Base-by-base conservation (phyloP, 257 asterid genomes). In the Nicotiana obtusifolia region DNA sequence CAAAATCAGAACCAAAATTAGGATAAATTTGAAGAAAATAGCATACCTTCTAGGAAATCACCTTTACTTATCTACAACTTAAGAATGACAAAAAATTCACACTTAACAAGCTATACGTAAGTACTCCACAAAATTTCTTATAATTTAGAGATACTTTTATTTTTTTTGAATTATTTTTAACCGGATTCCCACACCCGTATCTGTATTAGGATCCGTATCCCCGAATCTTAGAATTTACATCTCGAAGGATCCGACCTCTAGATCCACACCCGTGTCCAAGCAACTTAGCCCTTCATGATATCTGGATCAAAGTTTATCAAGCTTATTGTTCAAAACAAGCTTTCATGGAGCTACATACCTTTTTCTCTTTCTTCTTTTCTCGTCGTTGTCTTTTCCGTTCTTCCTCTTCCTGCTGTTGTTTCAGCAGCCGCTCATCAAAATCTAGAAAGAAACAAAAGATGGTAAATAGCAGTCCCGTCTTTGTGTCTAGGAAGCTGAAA, bases 331-430 rank as follows among this genome's bases (percentile, higher is more conserved):
- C 16, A 47, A 73, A 49, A 7, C 26, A 49, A 24, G 61, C 24
- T 73, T 73, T 35, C 47, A 41, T 8, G 10, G 47, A 41, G 47
- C 47, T 41, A 73, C 60, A 64, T 54, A 91, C 99, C 99, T 96
- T 95, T 91, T 94, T 95, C 88, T 95, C 99, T 88, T 96, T 96
- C 94, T 96, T 96, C 83, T 91, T 96, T 87, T 96, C 99, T 75
- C 98, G 86, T n/a, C 98, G 95, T 78, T 85, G 94, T 35, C 97
- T 95, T 87, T 96, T 95, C 81, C 94, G 90, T 86, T 95, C 99
- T 84, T 95, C 99, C 89, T 95, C 99, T 84, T 95, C 99, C 87
- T 94, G 95, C 86, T 95, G 97, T 82, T 92, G 98, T 86, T 94
- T 96, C 87, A 94, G 78, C 78, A 96, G 87, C 81, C 98, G 89